Evolutionary conservation across 805 yeast species (phyloP).

Genomic region (Saccharomyces eubayanus): DNA sequence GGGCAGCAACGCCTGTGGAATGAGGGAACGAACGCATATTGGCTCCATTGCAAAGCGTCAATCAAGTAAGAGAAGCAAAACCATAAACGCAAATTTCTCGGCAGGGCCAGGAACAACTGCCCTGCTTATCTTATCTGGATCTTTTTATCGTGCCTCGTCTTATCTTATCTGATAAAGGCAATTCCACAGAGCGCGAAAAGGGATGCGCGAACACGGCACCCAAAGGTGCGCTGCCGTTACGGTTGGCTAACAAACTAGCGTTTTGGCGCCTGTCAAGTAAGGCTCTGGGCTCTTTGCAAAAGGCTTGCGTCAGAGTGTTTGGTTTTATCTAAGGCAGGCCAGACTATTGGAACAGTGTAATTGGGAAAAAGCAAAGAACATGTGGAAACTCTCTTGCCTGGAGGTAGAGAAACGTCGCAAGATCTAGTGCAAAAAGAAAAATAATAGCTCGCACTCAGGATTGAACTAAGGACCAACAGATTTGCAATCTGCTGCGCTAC

Average conservation of each 20-base stretch:
- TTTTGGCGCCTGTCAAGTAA: neutral
- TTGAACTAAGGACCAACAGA: slow-evolving; percentile 98
- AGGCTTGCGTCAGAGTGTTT: neutral
- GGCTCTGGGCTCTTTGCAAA: neutral
- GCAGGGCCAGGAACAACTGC: neutral
- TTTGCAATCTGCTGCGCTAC: slow-evolving; percentile 99
- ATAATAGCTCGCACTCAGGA: slow-evolving; percentile 76
- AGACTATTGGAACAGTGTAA: neutral
- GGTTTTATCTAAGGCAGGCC: neutral
- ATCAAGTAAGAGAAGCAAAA: neutral
- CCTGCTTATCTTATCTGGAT: neutral
- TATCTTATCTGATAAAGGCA: neutral
- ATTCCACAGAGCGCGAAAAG: neutral
- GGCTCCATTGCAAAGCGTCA: neutral
- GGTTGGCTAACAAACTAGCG: neutral
- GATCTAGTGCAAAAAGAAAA: slow-evolving; percentile 21
- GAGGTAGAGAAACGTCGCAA: neutral
- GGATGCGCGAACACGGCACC: neutral
- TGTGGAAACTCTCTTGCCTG: neutral
- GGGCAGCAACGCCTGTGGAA: neutral
- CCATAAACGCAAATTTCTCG: neutral
- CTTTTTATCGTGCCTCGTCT: neutral
- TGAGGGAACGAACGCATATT: neutral
- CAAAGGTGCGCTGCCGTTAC: neutral
- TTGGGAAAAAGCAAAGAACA: neutral